Conservation (phyloP, 2,329 filamentous ascomycete species). For the Colletotrichum sp. region DNA sequence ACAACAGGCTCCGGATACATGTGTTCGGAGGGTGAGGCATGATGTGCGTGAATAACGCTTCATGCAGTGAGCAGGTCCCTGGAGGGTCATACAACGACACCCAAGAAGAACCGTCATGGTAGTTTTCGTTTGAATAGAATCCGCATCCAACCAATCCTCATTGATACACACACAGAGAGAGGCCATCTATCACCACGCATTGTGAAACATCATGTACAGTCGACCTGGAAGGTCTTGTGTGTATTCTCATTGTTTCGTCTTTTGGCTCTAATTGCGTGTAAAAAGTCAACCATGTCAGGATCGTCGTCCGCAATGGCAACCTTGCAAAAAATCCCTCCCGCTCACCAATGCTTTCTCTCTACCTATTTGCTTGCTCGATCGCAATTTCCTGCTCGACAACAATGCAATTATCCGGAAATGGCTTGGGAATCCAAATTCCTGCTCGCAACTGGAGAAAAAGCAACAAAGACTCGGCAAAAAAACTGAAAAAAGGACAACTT, state of each 20-base stretch:
- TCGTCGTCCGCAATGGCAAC: not conserved
- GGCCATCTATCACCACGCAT: not conserved
- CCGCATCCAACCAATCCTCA: not conserved
- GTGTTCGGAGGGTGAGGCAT: not conserved
- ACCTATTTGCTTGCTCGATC: conserved; percentile 1
- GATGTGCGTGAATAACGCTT: not conserved
- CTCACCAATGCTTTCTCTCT: not conserved
- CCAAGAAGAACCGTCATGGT: not conserved
- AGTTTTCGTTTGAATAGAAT: conserved; percentile 7
- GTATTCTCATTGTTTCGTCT: not conserved
- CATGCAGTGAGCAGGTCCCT: not conserved
- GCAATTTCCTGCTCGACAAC: conserved; percentile 14
- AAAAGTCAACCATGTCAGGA: not conserved
- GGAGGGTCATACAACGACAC: not conserved
- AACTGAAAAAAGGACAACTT: not conserved
- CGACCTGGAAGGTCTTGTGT: not conserved
- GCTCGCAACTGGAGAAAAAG: not conserved
- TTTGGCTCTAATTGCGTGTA: not conserved
- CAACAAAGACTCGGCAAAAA: not conserved
- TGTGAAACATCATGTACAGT: not conserved
- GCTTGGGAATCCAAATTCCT: conserved; percentile 14
- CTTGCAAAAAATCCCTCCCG: not conserved
- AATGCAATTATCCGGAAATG: conserved; percentile 21
- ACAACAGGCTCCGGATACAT: not conserved
- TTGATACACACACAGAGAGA: not conserved